Evolutionary conservation across 1,284 basidiomycete genomes (phyloP).

Genomic region (Trametes sp.): DNA sequence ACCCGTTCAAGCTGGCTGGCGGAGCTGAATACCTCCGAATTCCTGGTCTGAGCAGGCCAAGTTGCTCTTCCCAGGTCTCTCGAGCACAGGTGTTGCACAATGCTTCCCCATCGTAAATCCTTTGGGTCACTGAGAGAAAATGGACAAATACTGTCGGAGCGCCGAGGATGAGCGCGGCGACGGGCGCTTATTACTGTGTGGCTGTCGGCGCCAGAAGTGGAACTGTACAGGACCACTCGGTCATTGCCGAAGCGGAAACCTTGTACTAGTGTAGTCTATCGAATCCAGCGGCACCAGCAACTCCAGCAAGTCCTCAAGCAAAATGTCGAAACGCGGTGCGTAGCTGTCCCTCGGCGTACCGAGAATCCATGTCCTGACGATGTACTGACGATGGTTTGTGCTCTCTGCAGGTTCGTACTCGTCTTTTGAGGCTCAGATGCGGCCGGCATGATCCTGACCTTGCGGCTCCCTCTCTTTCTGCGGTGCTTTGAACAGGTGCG

Average conservation of each 20-base stretch:
- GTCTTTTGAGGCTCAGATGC: constrained; percentile 41
- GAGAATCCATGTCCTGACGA: constrained; percentile 1
- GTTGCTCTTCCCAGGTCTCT: too few species aligned
- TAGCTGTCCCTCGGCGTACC: background rate
- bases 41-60: too few species aligned
- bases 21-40: too few species aligned
- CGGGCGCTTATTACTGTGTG: background rate
- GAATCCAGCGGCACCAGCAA: constrained; percentile 36
- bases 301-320: constrained; percentile 42
- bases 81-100: too few species aligned
- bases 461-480: constrained; percentile 49
- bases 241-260: constrained; percentile 38
- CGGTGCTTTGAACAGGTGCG: constrained; percentile 45
- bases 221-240: constrained; percentile 46
- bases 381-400: constrained; percentile 29
- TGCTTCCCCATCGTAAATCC: too few species aligned
- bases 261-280: constrained; percentile 30
- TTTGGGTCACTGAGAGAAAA: too few species aligned
- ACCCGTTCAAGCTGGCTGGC: too few species aligned
- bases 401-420: constrained; percentile 31
- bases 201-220: constrained; percentile 13
- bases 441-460: constrained; percentile 37
- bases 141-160: too few species aligned
- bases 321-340: constrained; percentile 45
- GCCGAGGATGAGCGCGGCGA: too few species aligned